Evolutionary conservation across 2,329 filamentous ascomycete genomes (phyloP), one percentile per base, ranked within the genome.

Genomic region (Penicillium paneum): DNA sequence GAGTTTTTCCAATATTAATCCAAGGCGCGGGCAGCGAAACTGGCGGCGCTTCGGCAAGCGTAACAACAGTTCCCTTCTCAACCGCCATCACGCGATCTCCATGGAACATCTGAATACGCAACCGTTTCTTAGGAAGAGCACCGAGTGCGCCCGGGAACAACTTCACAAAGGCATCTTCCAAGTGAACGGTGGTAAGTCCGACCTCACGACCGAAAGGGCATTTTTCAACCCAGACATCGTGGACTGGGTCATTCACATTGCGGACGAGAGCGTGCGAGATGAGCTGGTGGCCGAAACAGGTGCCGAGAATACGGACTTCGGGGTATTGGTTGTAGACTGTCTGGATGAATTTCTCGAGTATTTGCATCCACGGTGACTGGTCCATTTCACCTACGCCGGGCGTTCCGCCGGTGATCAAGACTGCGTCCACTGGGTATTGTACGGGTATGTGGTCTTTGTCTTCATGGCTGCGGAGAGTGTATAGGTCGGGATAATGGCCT

Each of bases 261-360:
- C 61, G 62, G 13, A 64, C 56, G n/a, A 64, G 54, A 12, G 58
- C 55, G 53, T 64, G 61, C 11, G 61, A 60, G 35, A 71, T 62
- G 13, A 70, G 54, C 54, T 71, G 68, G 44, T 71, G 68, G 0
- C 68, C 70, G 56, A 71, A 73, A 49, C 70, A 73, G 2, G 69
- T 70, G 8, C 70, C 70, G 43, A 72, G 65, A 7, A 71, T 56
- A 15, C 65, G 67, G 4, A 73, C 68, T 21, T 65, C 38, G 2
- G 69, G 65, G 45, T 66, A 70, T 0, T 63, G 34, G 0, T 40
- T 47, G 49, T 65, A 71, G 0, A 72, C 64, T 0, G 42, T 63
- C 7, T 59, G 58, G 21, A 73, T 55, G 26, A 66, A 73, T 2
- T 52, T 44, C 40, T 65, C 58, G 1, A 73, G 47, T 0, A 60